phyloP scores from a whole-genome alignment of 2,329 filamentous ascomycete genomes.

The Pyrenochaeta sp. region DNA sequence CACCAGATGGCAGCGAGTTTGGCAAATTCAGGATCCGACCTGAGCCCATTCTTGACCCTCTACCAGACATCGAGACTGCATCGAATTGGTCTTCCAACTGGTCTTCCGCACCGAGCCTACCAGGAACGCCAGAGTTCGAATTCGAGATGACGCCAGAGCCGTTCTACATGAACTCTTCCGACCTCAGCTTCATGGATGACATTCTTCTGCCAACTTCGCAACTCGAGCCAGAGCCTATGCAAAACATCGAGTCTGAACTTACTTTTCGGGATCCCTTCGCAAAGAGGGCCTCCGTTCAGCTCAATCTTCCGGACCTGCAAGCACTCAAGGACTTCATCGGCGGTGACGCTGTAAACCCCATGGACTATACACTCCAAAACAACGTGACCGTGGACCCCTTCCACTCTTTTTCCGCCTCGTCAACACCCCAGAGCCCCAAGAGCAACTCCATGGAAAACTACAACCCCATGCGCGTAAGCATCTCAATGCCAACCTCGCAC shows the following conservation, averaged over 20 bases:
- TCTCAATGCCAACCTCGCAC: constrained; percentile 34
- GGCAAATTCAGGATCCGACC: constrained; percentile 36
- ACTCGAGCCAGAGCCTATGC: constrained; percentile 24
- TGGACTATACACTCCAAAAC: constrained; percentile 31
- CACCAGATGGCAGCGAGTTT: constrained; percentile 40
- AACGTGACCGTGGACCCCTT: constrained; percentile 1
- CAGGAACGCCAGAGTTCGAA: constrained; percentile 36
- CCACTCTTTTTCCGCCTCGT: constrained; percentile 11
- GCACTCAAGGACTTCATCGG: constrained; percentile 38
- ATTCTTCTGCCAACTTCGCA: constrained; percentile 23
- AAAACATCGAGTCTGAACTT: constrained; percentile 31
- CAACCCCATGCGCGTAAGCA: constrained; percentile 24
- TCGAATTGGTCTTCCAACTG: constrained; percentile 35
- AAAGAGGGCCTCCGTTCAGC: constrained; percentile 34
- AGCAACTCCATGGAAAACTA: constrained; percentile 14
- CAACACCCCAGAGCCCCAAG: constrained; percentile 31
- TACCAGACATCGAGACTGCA: constrained; percentile 24
- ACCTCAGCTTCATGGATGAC: constrained; percentile 36
- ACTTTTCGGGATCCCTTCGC: constrained; percentile 40
- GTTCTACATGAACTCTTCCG: constrained; percentile 30
- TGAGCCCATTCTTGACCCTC: constrained; percentile 29
- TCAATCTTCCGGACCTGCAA: constrained; percentile 36
- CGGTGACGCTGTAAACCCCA: constrained; percentile 30
- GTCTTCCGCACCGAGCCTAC: constrained; percentile 38
- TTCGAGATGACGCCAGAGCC: constrained; percentile 41